Conservation (phyloP, 2,329 filamentous ascomycete genomes). For the Sphaerulina musiva region DNA sequence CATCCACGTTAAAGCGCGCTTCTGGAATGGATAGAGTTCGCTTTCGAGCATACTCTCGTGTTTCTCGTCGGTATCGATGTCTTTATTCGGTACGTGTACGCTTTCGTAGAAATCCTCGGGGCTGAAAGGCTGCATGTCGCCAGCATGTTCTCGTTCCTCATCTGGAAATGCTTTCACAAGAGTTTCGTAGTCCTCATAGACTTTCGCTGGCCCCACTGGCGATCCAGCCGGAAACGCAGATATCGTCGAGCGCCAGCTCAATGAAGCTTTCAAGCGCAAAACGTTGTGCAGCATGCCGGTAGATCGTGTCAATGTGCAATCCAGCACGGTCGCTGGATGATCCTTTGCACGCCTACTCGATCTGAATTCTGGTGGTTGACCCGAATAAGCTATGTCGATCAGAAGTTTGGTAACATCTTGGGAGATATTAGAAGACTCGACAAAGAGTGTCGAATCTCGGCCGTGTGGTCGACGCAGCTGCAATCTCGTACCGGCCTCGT, state of each 20-base stretch:
- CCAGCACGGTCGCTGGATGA: constrained; percentile 15
- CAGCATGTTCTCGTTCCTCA: constrained; percentile 14
- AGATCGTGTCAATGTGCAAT: constrained; percentile 25
- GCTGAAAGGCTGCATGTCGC: constrained; percentile 36
- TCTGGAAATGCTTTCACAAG: constrained; percentile 25
- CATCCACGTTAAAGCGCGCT: too few species aligned
- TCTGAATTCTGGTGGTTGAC: constrained; percentile 9
- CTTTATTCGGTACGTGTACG: constrained; percentile 54
- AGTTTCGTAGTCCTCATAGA: constrained; percentile 28
- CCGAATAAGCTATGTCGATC: constrained; percentile 15
- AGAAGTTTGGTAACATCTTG: constrained; percentile 15
- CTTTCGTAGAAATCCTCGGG: constrained; percentile 62
- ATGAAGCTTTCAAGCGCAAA: constrained; percentile 24
- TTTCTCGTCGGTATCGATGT: constrained; percentile 18
- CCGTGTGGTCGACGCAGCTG: constrained; percentile 17
- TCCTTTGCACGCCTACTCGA: constrained; percentile 8
- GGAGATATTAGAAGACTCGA: constrained; percentile 21
- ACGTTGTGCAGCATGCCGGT: constrained; percentile 23
- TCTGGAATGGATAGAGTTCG: constrained; percentile 64
- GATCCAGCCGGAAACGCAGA: constrained; percentile 29
- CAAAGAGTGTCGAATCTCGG: constrained; percentile 21
- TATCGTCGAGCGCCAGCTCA: constrained; percentile 29
- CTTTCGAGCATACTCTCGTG: constrained; percentile 25
- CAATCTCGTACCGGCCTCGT: constrained; percentile 16
- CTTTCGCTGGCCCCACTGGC: constrained; percentile 19